Percentiles rank a stretch among this genome's conserved stretches.
phyloP scores from a whole-genome alignment of 2,329 filamentous ascomycete species.

The Pseudogymnoascus sp. region DNA sequence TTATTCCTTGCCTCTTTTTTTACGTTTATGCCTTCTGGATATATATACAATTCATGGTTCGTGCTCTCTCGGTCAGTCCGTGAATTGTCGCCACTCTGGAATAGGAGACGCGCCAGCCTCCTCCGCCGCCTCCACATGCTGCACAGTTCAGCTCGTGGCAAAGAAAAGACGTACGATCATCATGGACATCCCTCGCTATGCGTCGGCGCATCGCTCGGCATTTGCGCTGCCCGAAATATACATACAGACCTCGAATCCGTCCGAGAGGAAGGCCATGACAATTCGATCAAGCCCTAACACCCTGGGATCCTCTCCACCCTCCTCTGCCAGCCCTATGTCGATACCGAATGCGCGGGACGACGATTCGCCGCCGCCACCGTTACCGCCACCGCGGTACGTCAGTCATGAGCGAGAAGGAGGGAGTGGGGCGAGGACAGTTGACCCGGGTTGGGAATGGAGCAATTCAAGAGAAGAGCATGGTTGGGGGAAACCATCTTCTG shows the following conservation, averaged over 20 bases:
- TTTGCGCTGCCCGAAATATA: constrained; percentile 34
- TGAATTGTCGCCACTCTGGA: constrained; percentile 14
- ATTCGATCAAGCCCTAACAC: constrained; percentile 24
- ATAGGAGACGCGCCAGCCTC: constrained; percentile 10
- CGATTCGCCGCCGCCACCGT: constrained; percentile 48
- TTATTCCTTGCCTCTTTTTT: constrained; percentile 17
- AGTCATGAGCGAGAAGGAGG: constrained; percentile 39
- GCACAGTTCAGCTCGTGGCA: constrained; percentile 20
- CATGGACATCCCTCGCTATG: constrained; percentile 39
- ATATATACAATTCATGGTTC: constrained; percentile 11
- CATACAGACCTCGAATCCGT: constrained; percentile 34
- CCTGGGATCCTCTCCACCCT: constrained; percentile 32
- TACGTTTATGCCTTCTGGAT: constrained; percentile 1
- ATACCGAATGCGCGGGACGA: constrained; percentile 51
- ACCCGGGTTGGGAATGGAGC: constrained; percentile 57
- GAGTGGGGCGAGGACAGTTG: constrained; percentile 25
- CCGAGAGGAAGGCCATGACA: constrained; percentile 24
- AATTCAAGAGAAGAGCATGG: constrained; percentile 45
- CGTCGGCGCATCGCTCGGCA: constrained; percentile 17
- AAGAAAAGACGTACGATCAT: constrained; percentile 17
- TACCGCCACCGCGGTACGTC: constrained; percentile 57
- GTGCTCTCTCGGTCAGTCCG: constrained; percentile 15
- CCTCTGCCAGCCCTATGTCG: constrained; percentile 49
- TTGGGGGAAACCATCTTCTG: constrained; percentile 39
- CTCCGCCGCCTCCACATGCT: constrained; percentile 8